These are phyloP conservation scores for Tephrocybe sp. DNA, from an alignment of 768 basidiomycete genomes.

Conservation along the genomic window DNA sequence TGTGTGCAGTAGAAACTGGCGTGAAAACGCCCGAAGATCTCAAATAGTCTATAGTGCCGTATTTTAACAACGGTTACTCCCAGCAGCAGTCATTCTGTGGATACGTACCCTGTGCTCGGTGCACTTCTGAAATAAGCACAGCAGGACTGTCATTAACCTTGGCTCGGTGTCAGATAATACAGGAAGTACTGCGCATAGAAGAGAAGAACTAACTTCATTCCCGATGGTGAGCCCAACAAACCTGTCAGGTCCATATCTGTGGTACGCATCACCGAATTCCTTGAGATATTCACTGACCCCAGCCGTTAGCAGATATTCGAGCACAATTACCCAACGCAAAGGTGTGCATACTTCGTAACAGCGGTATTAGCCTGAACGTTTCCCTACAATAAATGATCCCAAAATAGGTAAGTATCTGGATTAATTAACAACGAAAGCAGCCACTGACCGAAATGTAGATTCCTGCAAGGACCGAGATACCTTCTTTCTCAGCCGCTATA, in stretches of 20 bases:
- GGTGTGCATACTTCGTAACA: background rate
- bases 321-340: background rate
- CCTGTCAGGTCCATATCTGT: conserved; percentile 25
- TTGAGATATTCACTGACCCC: conserved; percentile 28
- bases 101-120: conserved; percentile 28
- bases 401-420: background rate
- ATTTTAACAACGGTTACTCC: background rate
- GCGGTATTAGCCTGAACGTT: background rate
- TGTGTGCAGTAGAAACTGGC: conserved; percentile 35
- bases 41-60: conserved; percentile 21
- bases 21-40: conserved; percentile 27
- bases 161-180: background rate
- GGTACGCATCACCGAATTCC: conserved; percentile 26
- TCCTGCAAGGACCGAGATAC: conserved; percentile 31
- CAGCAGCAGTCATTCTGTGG: background rate
- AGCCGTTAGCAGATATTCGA: background rate
- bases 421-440: background rate
- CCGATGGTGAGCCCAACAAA: conserved; percentile 34
- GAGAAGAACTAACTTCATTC: conserved; percentile 24
- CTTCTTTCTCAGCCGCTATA: conserved; percentile 26
- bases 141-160: conserved; percentile 24
- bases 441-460: conserved; percentile 27
- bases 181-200: background rate
- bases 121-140: conserved; percentile 32
- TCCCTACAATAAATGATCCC: background rate